Evolutionary conservation across 2,329 filamentous ascomycete genomes (phyloP).

Genomic region (Neopestalotiopsis clavispora): DNA sequence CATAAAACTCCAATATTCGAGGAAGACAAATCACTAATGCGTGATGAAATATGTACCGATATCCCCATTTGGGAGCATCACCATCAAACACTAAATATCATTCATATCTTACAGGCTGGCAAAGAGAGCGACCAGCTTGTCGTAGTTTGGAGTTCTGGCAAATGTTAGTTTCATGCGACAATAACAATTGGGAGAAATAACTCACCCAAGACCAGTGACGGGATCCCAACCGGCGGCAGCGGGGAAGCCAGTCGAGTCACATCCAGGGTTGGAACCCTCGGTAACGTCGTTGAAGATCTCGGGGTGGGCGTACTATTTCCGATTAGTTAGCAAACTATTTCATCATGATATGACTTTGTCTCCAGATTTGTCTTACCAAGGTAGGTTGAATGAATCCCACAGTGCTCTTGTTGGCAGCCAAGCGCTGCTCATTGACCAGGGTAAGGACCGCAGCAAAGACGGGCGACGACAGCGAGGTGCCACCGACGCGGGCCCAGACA

Average conservation of each 20-base stretch:
- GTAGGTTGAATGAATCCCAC: conserved; percentile 17
- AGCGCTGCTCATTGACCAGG: conserved; percentile 65
- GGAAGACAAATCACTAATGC: too few species aligned
- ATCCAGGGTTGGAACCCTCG: conserved; percentile 19
- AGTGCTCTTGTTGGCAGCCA: conserved; percentile 15
- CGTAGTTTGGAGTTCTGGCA: conserved; percentile 15
- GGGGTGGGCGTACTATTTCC: conserved; percentile 11
- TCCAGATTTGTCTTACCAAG: conserved; percentile 6
- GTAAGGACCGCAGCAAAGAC: conserved; percentile 62
- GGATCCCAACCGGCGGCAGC: conserved; percentile 18
- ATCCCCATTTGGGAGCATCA: too few species aligned
- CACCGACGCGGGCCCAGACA: conserved; percentile 43
- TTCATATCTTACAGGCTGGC: neutral
- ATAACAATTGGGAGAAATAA: neutral
- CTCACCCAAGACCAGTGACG: conserved; percentile 14
- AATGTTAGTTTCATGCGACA: neutral
- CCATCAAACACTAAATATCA: too few species aligned
- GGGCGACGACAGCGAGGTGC: conserved; percentile 62
- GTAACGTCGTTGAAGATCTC: conserved; percentile 21
- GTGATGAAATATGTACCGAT: too few species aligned
- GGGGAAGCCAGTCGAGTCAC: conserved; percentile 17
- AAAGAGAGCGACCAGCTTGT: conserved; percentile 9
- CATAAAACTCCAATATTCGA: too few species aligned
- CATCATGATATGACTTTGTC: neutral
- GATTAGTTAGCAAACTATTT: neutral